Percentiles rank a stretch among this genome's conserved stretches.
Conservation (phyloP, 192 early-diverging fungal genomes). For the Entophlyctis luteolus region DNA sequence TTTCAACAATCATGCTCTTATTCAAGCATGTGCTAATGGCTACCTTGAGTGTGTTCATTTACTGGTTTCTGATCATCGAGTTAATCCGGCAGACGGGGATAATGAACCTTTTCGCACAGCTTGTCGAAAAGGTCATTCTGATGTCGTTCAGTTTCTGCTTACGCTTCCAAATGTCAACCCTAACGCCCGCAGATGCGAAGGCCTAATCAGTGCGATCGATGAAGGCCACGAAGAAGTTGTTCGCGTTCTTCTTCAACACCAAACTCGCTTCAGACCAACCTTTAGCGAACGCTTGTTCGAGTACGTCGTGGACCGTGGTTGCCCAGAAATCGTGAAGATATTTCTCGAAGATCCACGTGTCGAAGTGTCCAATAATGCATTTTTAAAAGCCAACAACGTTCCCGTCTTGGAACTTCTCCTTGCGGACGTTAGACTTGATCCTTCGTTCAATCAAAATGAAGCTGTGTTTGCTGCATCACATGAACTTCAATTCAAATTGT, state of each 20-base stretch:
- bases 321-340: conserved; percentile 10
- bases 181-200: not conserved
- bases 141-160: conserved; percentile 24
- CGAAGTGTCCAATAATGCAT: not conserved
- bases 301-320: conserved; percentile 1
- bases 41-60: not conserved
- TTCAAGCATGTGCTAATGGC: conserved; percentile 4
- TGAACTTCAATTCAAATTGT: too few relatives aligned
- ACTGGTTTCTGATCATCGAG: conserved; percentile 2
- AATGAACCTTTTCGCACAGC: not conserved
- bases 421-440: not conserved
- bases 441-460: not conserved
- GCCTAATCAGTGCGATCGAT: not conserved
- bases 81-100: not conserved
- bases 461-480: not conserved
- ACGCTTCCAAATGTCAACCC: not conserved
- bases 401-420: not conserved
- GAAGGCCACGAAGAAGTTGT: conserved; percentile 25
- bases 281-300: conserved; percentile 4
- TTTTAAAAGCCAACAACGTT: not conserved
- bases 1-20: conserved; percentile 6
- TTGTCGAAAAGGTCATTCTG: conserved; percentile 27
- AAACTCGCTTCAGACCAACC: not conserved
- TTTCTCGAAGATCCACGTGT: conserved; percentile 7
- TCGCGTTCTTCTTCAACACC: conserved; percentile 5